Conservation (phyloP, 2,329 filamentous ascomycete species). For the Coleophoma crateriformis region DNA sequence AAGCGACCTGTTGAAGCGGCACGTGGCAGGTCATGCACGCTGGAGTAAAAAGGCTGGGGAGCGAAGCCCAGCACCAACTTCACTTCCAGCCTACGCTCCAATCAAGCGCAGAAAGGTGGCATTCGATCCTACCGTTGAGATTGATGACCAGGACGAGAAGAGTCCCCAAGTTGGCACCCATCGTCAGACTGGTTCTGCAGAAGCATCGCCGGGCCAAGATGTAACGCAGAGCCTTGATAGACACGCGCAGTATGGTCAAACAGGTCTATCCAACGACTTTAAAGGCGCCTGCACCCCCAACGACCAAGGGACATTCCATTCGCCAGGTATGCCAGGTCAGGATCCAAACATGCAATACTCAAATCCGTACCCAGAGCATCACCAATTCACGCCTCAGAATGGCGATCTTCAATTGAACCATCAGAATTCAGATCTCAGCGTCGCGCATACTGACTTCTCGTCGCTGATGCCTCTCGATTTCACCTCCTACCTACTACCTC, state of each 20-base stretch:
- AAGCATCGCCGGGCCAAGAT: neutral
- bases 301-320: neutral
- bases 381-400: neutral
- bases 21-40: slow-evolving; percentile 17
- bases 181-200: neutral
- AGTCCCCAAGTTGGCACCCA: neutral
- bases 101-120: slow-evolving; percentile 9
- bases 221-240: neutral
- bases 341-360: neutral
- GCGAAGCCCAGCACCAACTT: neutral
- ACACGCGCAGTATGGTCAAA: neutral
- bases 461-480: slow-evolving; percentile 8
- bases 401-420: neutral
- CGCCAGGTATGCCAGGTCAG: too few relatives aligned
- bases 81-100: neutral
- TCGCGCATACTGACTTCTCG: neutral
- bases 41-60: slow-evolving; percentile 12
- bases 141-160: neutral
- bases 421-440: neutral
- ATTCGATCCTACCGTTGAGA: neutral
- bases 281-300: neutral
- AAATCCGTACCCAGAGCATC: neutral
- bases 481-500: slow-evolving; percentile 14
- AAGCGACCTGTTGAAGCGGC: slow-evolving; percentile 18
- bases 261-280: neutral